Conservation (phyloP, 495 filamentous ascomycete genomes). For the Rusavskia elegans region DNA sequence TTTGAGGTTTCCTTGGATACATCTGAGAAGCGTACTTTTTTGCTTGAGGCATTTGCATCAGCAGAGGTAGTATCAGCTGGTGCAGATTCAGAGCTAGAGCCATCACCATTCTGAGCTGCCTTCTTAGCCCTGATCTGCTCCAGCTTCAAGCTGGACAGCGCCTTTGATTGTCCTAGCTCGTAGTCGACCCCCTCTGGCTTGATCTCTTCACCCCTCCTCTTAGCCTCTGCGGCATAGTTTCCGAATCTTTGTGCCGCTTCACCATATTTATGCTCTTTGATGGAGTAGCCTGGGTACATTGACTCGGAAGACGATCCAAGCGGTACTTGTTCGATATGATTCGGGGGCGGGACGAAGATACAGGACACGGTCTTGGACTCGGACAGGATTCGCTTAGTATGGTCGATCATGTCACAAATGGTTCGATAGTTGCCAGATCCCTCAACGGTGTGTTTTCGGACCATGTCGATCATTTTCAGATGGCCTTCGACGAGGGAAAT, state of each 20-base stretch:
- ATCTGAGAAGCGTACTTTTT: neutral
- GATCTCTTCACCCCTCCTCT: conserved; percentile 9
- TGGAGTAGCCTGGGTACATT: conserved; percentile 19
- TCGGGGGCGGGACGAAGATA: conserved; percentile 11
- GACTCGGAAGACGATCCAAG: conserved; percentile 16
- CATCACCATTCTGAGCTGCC: neutral
- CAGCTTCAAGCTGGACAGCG: conserved; percentile 5
- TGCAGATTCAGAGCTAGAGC: conserved; percentile 2
- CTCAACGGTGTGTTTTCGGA: conserved; percentile 15
- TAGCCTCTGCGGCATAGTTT: conserved; percentile 8
- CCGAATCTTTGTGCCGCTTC: conserved; percentile 15
- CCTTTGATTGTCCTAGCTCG: conserved; percentile 13
- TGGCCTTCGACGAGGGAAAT: conserved; percentile 20
- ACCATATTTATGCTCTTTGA: conserved; percentile 13
- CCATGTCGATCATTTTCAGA: conserved; percentile 19
- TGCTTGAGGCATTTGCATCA: neutral
- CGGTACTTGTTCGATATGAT: conserved; percentile 15
- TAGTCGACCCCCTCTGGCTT: conserved; percentile 12
- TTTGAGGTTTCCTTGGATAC: neutral
- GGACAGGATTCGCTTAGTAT: conserved; percentile 14
- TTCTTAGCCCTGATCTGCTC: neutral
- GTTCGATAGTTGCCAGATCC: conserved; percentile 11
- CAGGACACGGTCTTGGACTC: conserved; percentile 9
- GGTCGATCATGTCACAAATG: conserved; percentile 12
- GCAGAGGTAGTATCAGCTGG: neutral